Base-by-base conservation (phyloP, 202 grass and related monocot genomes). In the Panicum hallii region DNA sequence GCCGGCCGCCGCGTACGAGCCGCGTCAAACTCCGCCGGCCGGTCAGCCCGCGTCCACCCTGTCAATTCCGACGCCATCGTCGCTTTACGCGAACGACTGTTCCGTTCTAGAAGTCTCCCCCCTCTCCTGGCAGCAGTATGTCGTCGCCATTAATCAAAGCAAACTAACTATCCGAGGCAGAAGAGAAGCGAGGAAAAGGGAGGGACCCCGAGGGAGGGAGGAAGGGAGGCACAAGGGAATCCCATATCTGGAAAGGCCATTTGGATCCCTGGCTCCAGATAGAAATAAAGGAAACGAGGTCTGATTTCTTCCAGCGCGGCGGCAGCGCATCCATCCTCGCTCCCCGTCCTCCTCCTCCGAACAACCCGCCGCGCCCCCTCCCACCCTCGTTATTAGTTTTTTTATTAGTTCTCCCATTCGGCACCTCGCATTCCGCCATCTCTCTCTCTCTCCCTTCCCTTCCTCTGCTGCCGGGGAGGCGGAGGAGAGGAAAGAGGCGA, bases 21-120 rank as follows among this genome's bases (percentile, higher is more conserved):
- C 62, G 82, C 61, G 84, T 86, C 77, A 80, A 80, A 86, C 46
- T 30, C 45, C 19, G 56, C 67, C 11, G 45, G 46, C 84, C 67
- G 9, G 13, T 4, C 6, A 67, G 19, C 43, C 65, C 45, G 40
- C 7, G 53, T 85, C 83, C 72, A 70, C 52, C 28, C 67, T 80
- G 67, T 72, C 45, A 16, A 84, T 75, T 76, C 36, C 62, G 10
- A 42, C 62, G 13, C 70, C 57, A 53, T 4, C 26, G 67, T 16
- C 28, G 0, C 28, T 26, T 14, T 26, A 63, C 4, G 11, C 58
- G 3, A 15, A 1, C 5, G 47, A 42, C 53, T 49, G 11, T 48
- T 53, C 16, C 55, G 20, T 86, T 67, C 60, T 45, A 67, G 58
- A 85, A 85, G 13, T 1, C 49, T 78, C 41, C 9, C 42, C 42